These are phyloP conservation scores for Ophiostoma pallidulum DNA, from an alignment of 2,329 filamentous ascomycete species.

Conservation along the genomic window DNA sequence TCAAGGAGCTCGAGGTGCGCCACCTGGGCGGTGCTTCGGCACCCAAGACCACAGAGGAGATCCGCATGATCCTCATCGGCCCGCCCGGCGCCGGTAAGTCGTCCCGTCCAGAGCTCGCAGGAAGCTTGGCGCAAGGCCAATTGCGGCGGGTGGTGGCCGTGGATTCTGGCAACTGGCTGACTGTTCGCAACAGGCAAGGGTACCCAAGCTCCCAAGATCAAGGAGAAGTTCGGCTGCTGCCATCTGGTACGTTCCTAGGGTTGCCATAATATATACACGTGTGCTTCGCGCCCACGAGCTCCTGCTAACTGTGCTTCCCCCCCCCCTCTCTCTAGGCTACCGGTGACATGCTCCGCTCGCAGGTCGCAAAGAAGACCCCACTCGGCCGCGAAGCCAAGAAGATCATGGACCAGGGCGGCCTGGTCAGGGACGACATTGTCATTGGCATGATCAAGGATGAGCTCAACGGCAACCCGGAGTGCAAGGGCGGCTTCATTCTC, in stretches of 20 bases:
- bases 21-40: constrained; percentile 43
- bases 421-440: constrained; percentile 98
- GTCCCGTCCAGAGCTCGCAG: background rate
- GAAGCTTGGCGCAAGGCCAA: constrained; percentile 4
- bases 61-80: constrained; percentile 97
- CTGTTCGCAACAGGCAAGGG: constrained; percentile 73
- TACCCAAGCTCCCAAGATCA: constrained; percentile 95
- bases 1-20: constrained; percentile 73
- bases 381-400: constrained; percentile 97
- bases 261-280: no score
- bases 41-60: constrained; percentile 48
- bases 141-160: background rate
- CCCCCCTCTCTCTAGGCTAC: constrained; percentile 57
- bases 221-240: constrained; percentile 95
- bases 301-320: constrained; percentile 1
- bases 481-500: constrained; percentile 96
- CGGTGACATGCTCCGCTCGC: constrained; percentile 96
- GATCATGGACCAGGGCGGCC: constrained; percentile 97
- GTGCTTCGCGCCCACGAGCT: constrained; percentile 17
- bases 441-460: constrained; percentile 99
- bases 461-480: constrained; percentile 87
- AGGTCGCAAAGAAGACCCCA: constrained; percentile 94
- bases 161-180: no score
- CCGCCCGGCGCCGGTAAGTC: constrained; percentile 89
- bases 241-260: constrained; percentile 77